A percentile compares a stretch with the other conserved stretches of the same genome.
Conservation (phyloP, 306 rosid genomes). For the Cucurbita moschata region DNA sequence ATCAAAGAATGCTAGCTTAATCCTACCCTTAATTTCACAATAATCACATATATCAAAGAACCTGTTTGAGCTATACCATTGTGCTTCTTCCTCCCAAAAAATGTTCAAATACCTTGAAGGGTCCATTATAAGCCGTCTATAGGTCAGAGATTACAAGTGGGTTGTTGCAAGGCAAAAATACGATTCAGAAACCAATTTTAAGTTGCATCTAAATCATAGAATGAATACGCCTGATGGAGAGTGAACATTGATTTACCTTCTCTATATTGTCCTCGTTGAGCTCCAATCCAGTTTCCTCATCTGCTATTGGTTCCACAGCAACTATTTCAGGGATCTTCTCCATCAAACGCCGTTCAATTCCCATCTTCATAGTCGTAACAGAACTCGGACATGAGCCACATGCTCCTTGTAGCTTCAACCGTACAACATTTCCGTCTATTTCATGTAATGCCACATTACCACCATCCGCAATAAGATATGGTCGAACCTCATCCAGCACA, state of each 20-base stretch:
- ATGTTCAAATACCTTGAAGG: neutral
- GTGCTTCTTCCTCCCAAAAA: neutral
- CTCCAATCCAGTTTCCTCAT: slow-evolving; percentile 78
- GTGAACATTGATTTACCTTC: slow-evolving; percentile 32
- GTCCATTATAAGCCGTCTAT: neutral
- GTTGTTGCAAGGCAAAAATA: neutral
- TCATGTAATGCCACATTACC: slow-evolving; percentile 87
- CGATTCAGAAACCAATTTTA: neutral
- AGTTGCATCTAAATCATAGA: neutral
- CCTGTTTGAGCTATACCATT: neutral
- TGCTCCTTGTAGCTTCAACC: slow-evolving; percentile 96
- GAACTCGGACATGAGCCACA: slow-evolving; percentile 96
- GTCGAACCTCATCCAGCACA: slow-evolving; percentile 71
- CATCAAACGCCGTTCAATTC: slow-evolving; percentile 84
- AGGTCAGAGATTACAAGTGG: neutral
- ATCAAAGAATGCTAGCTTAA: neutral
- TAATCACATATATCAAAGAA: neutral
- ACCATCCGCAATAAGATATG: slow-evolving; percentile 78
- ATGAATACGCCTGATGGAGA: neutral
- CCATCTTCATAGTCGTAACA: slow-evolving; percentile 90
- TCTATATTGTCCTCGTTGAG: slow-evolving; percentile 76
- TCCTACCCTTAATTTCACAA: neutral
- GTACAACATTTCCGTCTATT: slow-evolving; percentile 77
- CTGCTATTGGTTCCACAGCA: slow-evolving; percentile 81
- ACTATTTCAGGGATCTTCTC: slow-evolving; percentile 90